Conservation (phyloP, 768 basidiomycete species). For the Pseudohyphozyma bogoriensis region DNA sequence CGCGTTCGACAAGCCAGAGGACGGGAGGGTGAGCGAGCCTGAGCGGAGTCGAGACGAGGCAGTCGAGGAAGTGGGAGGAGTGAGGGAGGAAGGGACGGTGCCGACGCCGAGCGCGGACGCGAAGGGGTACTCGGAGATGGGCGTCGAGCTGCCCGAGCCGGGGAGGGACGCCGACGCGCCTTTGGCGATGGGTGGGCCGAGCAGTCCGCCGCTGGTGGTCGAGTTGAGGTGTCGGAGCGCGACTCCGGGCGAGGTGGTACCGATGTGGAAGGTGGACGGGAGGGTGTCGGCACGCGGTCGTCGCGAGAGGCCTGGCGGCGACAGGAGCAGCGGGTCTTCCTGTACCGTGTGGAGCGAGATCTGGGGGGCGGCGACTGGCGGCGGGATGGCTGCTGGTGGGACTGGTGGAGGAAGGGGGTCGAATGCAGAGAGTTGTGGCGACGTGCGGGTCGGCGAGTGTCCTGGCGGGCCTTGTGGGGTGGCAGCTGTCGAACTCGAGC, state of each 20-base stretch:
- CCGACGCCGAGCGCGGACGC: conserved; percentile 48
- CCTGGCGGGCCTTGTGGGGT: conserved; percentile 49
- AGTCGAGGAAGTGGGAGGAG: conserved; percentile 38
- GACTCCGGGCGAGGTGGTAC: conserved; percentile 53
- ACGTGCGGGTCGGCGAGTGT: conserved; percentile 40
- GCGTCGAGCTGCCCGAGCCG: conserved; percentile 51
- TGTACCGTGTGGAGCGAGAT: not conserved
- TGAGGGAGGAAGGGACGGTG: conserved; percentile 45
- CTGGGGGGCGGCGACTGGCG: conserved; percentile 37
- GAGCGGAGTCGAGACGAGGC: conserved; percentile 66
- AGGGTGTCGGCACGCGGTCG: conserved; percentile 73
- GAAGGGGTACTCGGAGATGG: conserved; percentile 46
- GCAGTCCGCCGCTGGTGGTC: conserved; percentile 52
- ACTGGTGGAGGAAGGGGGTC: conserved; percentile 39
- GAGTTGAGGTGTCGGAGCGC: conserved; percentile 70
- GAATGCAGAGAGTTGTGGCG: conserved; percentile 36
- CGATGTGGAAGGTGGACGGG: conserved; percentile 58
- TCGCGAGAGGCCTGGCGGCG: conserved; percentile 40
- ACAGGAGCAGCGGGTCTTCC: not conserved
- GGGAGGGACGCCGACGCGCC: conserved; percentile 57
- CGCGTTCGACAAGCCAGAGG: conserved; percentile 60
- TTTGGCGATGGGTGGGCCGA: conserved; percentile 40
- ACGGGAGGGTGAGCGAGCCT: conserved; percentile 79
- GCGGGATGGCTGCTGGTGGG: conserved; percentile 39
- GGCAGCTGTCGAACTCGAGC: conserved; percentile 64